Conservation (phyloP, 2,329 filamentous ascomycete species). For the Phialophora tarda region DNA sequence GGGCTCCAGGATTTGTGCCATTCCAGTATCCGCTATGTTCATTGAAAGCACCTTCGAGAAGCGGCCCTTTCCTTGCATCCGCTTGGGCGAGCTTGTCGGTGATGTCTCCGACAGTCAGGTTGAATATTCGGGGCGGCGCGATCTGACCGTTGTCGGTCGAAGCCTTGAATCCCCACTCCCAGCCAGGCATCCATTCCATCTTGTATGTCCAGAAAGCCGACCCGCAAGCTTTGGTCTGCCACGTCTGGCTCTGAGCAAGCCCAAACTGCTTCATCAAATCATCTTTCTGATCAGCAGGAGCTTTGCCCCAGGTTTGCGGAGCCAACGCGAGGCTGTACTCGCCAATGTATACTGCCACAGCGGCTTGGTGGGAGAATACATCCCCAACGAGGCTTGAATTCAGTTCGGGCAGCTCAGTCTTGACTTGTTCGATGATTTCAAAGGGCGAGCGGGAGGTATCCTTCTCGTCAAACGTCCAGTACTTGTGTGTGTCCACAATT, state of each 20-base stretch:
- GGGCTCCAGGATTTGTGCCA: slow-evolving; percentile 49
- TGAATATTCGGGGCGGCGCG: slow-evolving; percentile 48
- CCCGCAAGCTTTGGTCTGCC: slow-evolving; percentile 58
- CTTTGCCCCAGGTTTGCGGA: slow-evolving; percentile 57
- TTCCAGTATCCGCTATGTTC: slow-evolving; percentile 60
- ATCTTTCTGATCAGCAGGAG: slow-evolving; percentile 48
- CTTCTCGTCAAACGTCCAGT: slow-evolving; percentile 63
- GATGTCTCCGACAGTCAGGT: slow-evolving; percentile 48
- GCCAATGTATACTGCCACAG: slow-evolving; percentile 59
- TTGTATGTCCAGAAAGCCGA: slow-evolving; percentile 66
- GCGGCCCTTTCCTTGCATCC: slow-evolving; percentile 46
- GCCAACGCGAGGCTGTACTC: slow-evolving; percentile 65
- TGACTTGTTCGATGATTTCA: slow-evolving; percentile 57
- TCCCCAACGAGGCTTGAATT: slow-evolving; percentile 49
- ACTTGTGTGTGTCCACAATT: slow-evolving; percentile 64
- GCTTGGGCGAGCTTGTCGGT: slow-evolving; percentile 48
- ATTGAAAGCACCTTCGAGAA: slow-evolving; percentile 47
- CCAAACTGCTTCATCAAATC: slow-evolving; percentile 50
- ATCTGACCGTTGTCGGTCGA: slow-evolving; percentile 57
- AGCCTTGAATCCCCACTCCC: slow-evolving; percentile 65
- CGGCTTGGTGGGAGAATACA: slow-evolving; percentile 55
- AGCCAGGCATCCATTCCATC: slow-evolving; percentile 67
- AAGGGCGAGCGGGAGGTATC: slow-evolving; percentile 59
- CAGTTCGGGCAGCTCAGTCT: slow-evolving; percentile 53
- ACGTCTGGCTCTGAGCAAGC: slow-evolving; percentile 54